Evolutionary conservation across 2,329 filamentous ascomycete species (phyloP), one percentile per base, ranked within the genome.

Genomic region (Salinomyces thailandicus): DNA sequence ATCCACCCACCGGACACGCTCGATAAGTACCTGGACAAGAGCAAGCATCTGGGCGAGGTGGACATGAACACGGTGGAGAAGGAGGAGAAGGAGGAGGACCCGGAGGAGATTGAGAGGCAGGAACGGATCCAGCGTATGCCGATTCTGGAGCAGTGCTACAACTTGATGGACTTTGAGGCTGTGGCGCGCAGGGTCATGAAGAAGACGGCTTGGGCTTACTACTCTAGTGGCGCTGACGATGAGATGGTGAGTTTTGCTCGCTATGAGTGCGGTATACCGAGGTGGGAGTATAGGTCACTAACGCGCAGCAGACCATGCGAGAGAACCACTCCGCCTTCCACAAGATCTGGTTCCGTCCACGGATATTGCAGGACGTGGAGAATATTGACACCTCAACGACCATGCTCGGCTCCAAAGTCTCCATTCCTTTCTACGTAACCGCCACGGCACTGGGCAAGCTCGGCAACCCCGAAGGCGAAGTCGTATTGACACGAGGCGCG

Each of bases 291-390:
- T 18, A 26, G 16, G 56, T 35, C 16, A 46, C 37, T 18, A 37
- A 43, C 33, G 13, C 30, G 28, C n/a, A 6, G 1, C 48, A 93
- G 82, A 95, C 91, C 0, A 71, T 96, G 69, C 78, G 89, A 46
- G 89, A 96, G 64, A 98, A 98, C 65, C 89, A 95, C 66, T 77
- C 75, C 31, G 91, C 91, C 31, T 98, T 86, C 67, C 91, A 98
- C 67, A 87, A 93, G 59, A 93, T 95, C 62, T 82, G 91, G 89
- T 96, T 98, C 69, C 78, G 91, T 15, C 91, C 91, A 3, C 79
- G 79, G 45, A 69, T 98, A 38, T 77, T 98, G 38, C 77, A 93
- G 36, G 81, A 98, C 54, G 91, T 98, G 22, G 83, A 87, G 58
- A 73, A 83, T 15, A 74, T 98, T 42, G 85, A 95, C 60, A 77